A percentile compares a stretch with the other conserved stretches of the same genome.
These are phyloP conservation scores for Zygosaccharomyces siamensis DNA, from an alignment of 805 yeast species.

Conservation along the genomic window DNA sequence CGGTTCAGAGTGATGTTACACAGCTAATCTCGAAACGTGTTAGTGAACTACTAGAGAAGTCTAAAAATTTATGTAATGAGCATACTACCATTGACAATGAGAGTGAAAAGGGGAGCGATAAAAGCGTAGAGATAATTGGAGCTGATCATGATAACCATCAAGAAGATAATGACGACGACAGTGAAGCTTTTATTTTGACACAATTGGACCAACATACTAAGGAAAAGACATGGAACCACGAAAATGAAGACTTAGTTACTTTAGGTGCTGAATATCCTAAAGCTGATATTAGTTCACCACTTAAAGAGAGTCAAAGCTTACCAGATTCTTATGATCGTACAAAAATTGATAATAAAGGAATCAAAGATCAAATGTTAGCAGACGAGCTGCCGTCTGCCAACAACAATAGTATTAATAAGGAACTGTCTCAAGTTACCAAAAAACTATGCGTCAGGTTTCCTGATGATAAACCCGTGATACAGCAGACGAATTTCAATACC, in stretches of 20 bases:
- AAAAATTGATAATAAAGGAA: background rate
- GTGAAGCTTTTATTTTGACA: constrained; percentile 24
- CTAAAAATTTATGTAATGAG: background rate
- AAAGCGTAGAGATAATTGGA: background rate
- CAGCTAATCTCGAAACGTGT: constrained; percentile 15
- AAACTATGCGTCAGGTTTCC: constrained; percentile 3
- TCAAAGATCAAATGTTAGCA: background rate
- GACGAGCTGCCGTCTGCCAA: constrained; percentile 1
- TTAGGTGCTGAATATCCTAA: background rate
- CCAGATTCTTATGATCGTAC: constrained; percentile 5
- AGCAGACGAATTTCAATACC: constrained; percentile 15
- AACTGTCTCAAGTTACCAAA: background rate
- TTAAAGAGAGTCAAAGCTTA: constrained; percentile 11
- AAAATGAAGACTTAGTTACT: background rate
- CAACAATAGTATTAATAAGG: background rate
- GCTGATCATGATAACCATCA: background rate
- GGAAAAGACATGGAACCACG: constrained; percentile 6
- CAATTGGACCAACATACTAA: constrained; percentile 17
- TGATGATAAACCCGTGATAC: background rate
- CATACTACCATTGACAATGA: background rate
- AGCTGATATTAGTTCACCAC: constrained; percentile 14
- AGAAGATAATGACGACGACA: constrained; percentile 12
- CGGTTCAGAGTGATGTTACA: constrained; percentile 24
- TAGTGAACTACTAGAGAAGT: constrained; percentile 1
- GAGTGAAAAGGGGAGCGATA: background rate